phyloP scores from a whole-genome alignment of 805 yeast species.

The Kuraishia borneana region DNA sequence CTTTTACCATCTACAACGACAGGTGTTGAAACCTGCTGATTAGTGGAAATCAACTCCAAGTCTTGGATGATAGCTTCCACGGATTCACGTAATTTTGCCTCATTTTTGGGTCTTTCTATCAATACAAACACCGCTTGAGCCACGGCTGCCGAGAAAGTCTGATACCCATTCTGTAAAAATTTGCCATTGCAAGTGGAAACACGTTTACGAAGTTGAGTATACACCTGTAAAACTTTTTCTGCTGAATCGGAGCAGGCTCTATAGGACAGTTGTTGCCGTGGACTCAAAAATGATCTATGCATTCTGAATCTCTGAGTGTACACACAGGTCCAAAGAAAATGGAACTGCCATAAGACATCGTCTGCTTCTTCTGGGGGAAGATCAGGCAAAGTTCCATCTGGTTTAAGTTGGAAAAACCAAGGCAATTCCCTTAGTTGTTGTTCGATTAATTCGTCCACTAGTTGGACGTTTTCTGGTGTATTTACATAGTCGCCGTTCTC shows the following conservation, averaged over 20 bases:
- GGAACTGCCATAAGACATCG: slow-evolving; percentile 13
- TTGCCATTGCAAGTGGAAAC: not conserved
- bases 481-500: slow-evolving; percentile 1
- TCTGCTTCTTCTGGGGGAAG: slow-evolving; percentile 9
- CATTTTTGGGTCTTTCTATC: not conserved
- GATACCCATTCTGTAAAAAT: slow-evolving; percentile 2
- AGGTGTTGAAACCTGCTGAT: not conserved
- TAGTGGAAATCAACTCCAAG: not conserved
- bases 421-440: slow-evolving; percentile 6
- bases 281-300: not conserved
- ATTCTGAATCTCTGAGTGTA: slow-evolving; percentile 9
- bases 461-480: slow-evolving; percentile 2
- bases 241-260: slow-evolving; percentile 1
- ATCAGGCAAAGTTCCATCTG: slow-evolving; percentile 1
- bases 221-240: slow-evolving; percentile 1
- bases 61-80: not conserved
- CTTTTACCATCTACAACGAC: not conserved
- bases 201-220: not conserved
- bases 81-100: not conserved
- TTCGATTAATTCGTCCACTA: slow-evolving; percentile 4
- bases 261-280: not conserved
- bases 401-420: slow-evolving; percentile 7
- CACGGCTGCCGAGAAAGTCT: slow-evolving; percentile 1
- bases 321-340: slow-evolving; percentile 10
- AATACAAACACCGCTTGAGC: slow-evolving; percentile 1